Conservation (phyloP, 2,329 filamentous ascomycete genomes). For the Emmonsiellopsis sp. region DNA sequence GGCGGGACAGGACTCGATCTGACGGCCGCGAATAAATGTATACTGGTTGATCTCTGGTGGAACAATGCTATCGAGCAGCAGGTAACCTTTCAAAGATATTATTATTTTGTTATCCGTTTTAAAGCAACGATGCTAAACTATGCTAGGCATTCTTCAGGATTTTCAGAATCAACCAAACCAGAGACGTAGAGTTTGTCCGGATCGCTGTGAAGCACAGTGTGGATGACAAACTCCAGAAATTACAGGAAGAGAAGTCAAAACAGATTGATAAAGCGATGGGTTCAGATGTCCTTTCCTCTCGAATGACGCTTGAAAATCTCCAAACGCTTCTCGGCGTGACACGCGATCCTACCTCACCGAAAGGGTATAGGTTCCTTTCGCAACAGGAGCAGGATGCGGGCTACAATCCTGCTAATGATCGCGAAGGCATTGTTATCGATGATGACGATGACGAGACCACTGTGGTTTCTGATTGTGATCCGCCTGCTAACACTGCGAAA, state of each 20-base stretch:
- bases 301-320: constrained; percentile 7
- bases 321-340: constrained; percentile 7
- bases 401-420: too few species aligned
- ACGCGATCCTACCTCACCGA: constrained; percentile 4
- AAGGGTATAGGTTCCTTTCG: constrained; percentile 3
- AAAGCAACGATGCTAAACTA: too few species aligned
- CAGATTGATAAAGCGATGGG: constrained; percentile 19
- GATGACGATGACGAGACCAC: too few species aligned
- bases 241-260: constrained; percentile 48
- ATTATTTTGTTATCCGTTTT: not conserved
- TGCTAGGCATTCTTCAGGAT: constrained; percentile 48
- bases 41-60: constrained; percentile 53
- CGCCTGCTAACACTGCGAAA: too few species aligned
- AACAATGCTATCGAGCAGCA: constrained; percentile 55
- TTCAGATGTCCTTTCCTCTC: constrained; percentile 11
- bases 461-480: too few species aligned
- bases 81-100: constrained; percentile 22
- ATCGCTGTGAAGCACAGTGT: constrained; percentile 49
- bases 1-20: constrained; percentile 53
- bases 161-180: constrained; percentile 55
- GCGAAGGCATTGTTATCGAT: too few species aligned
- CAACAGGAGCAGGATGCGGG: not conserved
- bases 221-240: constrained; percentile 46
- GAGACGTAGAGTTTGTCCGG: constrained; percentile 50
- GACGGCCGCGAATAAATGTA: constrained; percentile 51